These are phyloP conservation scores for Xylariaceae sp. DNA, from an alignment of 2,329 filamentous ascomycete species.

Conservation along the genomic window DNA sequence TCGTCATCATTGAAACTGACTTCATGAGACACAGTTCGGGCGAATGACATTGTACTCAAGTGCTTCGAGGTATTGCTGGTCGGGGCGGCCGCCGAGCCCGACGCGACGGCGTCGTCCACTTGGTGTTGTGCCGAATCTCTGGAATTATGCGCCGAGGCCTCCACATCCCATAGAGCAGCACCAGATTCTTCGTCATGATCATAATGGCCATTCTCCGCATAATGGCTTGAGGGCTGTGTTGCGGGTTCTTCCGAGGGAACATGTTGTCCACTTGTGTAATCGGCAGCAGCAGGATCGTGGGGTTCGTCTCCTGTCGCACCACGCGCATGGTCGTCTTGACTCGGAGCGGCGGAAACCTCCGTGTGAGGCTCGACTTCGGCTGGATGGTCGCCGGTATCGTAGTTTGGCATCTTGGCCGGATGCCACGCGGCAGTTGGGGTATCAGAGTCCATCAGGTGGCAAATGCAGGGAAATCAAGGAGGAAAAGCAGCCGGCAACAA, in stretches of 20 bases:
- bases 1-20: conserved; percentile 54
- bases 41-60: conserved; percentile 57
- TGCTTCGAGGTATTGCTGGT: conserved; percentile 42
- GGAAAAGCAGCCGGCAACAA: conserved; percentile 16
- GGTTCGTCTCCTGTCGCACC: conserved; percentile 3
- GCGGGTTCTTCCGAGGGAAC: conserved; percentile 13
- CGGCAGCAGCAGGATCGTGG: conserved; percentile 1
- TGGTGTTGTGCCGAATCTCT: neutral
- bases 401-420: conserved; percentile 47
- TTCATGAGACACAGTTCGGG: conserved; percentile 58
- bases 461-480: conserved; percentile 27
- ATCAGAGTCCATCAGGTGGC: conserved; percentile 38
- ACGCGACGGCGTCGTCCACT: conserved; percentile 3
- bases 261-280: conserved; percentile 14
- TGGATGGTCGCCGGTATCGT: conserved; percentile 18
- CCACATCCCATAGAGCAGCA: conserved; percentile 23
- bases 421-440: conserved; percentile 43
- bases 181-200: conserved; percentile 22
- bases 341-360: conserved; percentile 3
- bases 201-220: conserved; percentile 23
- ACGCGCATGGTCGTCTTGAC: conserved; percentile 7
- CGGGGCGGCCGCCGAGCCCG: conserved; percentile 7
- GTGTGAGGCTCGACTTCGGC: conserved; percentile 9
- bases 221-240: conserved; percentile 14
- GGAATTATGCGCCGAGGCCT: neutral